phyloP scores from a whole-genome alignment of 768 basidiomycete genomes.

The Kondoa subrosea region DNA sequence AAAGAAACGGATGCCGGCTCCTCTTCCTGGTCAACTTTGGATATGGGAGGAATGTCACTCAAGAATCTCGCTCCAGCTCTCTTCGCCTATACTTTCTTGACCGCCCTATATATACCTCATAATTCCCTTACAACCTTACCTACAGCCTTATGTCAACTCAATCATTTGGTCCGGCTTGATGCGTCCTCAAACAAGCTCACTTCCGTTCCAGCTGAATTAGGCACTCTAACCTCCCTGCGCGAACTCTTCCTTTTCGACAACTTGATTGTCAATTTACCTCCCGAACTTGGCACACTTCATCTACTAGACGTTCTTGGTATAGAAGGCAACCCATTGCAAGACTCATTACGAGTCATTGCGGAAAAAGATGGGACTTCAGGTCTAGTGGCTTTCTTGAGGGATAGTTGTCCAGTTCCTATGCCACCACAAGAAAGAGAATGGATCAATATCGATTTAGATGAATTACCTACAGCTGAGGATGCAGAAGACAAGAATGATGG shows the following conservation, averaged over 20 bases:
- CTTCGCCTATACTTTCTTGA: slow-evolving; percentile 76
- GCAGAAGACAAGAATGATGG: slow-evolving; percentile 28
- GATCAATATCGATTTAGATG: slow-evolving; percentile 34
- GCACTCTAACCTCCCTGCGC: slow-evolving; percentile 72
- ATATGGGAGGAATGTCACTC: slow-evolving; percentile 88
- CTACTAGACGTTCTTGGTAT: slow-evolving; percentile 84
- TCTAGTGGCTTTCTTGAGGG: slow-evolving; percentile 76
- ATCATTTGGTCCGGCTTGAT: slow-evolving; percentile 75
- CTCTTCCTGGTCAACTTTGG: slow-evolving; percentile 59
- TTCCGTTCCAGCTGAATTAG: slow-evolving; percentile 65
- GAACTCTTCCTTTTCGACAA: slow-evolving; percentile 96
- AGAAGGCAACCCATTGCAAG: slow-evolving; percentile 89
- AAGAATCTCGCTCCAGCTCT: slow-evolving; percentile 72
- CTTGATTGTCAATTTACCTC: slow-evolving; percentile 63
- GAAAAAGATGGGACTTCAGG: slow-evolving; percentile 90
- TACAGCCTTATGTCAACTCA: slow-evolving; percentile 62
- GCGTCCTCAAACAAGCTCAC: slow-evolving; percentile 71
- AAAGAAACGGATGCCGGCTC: slow-evolving; percentile 15
- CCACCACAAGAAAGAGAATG: slow-evolving; percentile 67
- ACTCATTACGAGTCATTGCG: slow-evolving; percentile 54
- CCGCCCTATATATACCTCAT: slow-evolving; percentile 89
- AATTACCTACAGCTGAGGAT: slow-evolving; percentile 23
- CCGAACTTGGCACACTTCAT: slow-evolving; percentile 73
- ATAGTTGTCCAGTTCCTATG: slow-evolving; percentile 65
- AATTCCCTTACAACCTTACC: slow-evolving; percentile 66